Evolutionary conservation across 345 rosid genomes (phyloP).

Genomic region (Citrus glauca): DNA sequence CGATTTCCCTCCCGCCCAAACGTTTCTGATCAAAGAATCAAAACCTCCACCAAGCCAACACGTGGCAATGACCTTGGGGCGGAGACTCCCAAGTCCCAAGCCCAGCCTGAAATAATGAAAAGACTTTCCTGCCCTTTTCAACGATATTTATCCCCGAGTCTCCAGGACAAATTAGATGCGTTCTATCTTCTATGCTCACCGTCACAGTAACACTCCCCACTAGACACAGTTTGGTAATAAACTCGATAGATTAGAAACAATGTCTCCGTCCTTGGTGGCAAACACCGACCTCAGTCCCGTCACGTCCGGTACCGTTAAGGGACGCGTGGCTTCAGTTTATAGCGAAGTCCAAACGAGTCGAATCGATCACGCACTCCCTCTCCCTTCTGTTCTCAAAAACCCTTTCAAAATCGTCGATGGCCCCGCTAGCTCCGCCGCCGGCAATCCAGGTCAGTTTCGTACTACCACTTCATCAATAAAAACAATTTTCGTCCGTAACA

Average conservation of each 20-base stretch:
- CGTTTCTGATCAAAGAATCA: neutral
- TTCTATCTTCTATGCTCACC: neutral
- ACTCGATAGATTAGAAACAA: constrained; percentile 4
- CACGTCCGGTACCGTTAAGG: constrained; percentile 28
- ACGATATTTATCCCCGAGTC: neutral
- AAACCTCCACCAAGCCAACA: neutral
- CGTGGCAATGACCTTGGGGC: neutral
- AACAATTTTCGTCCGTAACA: neutral
- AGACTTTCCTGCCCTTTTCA: constrained; percentile 15
- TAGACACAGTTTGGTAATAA: constrained; percentile 18
- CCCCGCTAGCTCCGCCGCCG: constrained; percentile 87
- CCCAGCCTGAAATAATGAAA: neutral
- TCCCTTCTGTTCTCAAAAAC: constrained; percentile 72
- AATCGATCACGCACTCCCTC: constrained; percentile 64
- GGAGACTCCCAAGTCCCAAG: constrained; percentile 25
- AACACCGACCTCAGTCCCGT: constrained; percentile 36
- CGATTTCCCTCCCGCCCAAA: too few species aligned
- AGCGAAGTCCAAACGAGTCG: constrained; percentile 87
- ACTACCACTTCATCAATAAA: neutral
- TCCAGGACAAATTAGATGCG: neutral
- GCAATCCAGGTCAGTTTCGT: constrained; percentile 62
- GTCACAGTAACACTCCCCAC: neutral
- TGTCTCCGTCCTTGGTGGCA: constrained; percentile 62
- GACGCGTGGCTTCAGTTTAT: constrained; percentile 67
- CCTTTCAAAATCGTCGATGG: constrained; percentile 81